Evolutionary conservation across 176 grass and related monocot species (phyloP).

Genomic region (Puya raimondii): DNA sequence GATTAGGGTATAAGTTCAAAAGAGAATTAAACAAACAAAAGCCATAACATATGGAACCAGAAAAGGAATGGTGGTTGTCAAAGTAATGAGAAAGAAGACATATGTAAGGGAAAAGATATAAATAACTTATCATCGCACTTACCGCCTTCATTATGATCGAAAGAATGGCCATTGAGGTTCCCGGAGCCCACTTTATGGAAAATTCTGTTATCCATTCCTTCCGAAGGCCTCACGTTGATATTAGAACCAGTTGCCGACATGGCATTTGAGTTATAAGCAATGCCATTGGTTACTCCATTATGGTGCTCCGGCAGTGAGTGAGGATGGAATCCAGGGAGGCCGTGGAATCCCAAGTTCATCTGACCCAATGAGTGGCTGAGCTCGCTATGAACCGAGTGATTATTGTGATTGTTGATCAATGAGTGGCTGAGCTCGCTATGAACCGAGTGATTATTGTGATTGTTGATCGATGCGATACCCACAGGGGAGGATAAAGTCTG

Average conservation of each 20-base stretch:
- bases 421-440: slow-evolving; percentile 42
- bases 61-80: background rate
- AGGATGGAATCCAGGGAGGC: slow-evolving; percentile 49
- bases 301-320: slow-evolving; percentile 64
- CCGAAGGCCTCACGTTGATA: slow-evolving; percentile 38
- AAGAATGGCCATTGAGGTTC: slow-evolving; percentile 58
- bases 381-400: slow-evolving; percentile 29
- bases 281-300: slow-evolving; percentile 52
- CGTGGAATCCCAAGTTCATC: slow-evolving; percentile 61
- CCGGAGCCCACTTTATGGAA: slow-evolving; percentile 54
- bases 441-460: slow-evolving; percentile 27
- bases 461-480: slow-evolving; percentile 38
- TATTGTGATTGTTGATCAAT: slow-evolving; percentile 30
- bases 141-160: slow-evolving; percentile 54
- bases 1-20: too few species aligned
- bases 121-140: slow-evolving; percentile 16
- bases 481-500: slow-evolving; percentile 65
- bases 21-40: too few species aligned
- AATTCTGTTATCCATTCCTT: slow-evolving; percentile 40
- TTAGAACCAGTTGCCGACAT: slow-evolving; percentile 36
- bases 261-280: slow-evolving; percentile 44
- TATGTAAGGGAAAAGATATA: background rate
- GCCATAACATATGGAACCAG: background rate
- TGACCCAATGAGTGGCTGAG: slow-evolving; percentile 52
- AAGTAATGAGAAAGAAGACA: background rate